Base-by-base conservation (phyloP, 768 basidiomycete species). In the Erythrobasidium yunnanense region DNA sequence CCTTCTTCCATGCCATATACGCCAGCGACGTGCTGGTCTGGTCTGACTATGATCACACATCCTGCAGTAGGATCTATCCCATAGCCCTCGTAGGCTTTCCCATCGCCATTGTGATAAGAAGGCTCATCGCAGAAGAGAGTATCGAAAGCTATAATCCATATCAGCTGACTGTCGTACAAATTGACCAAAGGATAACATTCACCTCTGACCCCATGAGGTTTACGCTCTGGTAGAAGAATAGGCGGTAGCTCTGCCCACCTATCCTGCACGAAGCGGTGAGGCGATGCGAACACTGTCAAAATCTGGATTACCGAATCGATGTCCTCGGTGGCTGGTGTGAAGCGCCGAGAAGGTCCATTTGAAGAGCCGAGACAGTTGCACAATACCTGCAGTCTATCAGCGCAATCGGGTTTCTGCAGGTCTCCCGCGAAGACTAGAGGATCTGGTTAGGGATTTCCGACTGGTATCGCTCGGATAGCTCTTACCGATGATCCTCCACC, bases 401-500 rank as follows among this genome's bases (percentile, higher is more conserved):
- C 18, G 42, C 23, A 17, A 5, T 32, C 22, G 33, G 18, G 6
- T 27, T 47, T 5, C 2, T 18, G 3, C 7, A n/a, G 18, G n/a
- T 15, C 27, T 49, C 38, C 1, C 3, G 38, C n/a, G n/a, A 30
- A 1, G 20, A 18, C 22, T 35, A 27, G 29, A 22, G 15, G 34
- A 6, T 29, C 15, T 11, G 6, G 17, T 23, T 27, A 32, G 20
- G 29, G 13, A n/a, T n/a, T n/a, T n/a, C n/a, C n/a, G n/a, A n/a
- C n/a, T n/a, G n/a, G n/a, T n/a, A n/a, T n/a, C n/a, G n/a, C n/a
- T n/a, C n/a, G n/a, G n/a, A n/a, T n/a, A 8, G 55, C 35, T 4
- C 70, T 7, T 47, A 49, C 7, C 75, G 20, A 85, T 72, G 11
- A 84, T 53, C 66, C 83, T 82, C 78, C 83, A 84, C 4, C 80